A percentile compares a stretch with the other conserved stretches of the same genome.
Conservation (phyloP, 2,329 filamentous ascomycete species). For the Phaeosphaeria sp. region DNA sequence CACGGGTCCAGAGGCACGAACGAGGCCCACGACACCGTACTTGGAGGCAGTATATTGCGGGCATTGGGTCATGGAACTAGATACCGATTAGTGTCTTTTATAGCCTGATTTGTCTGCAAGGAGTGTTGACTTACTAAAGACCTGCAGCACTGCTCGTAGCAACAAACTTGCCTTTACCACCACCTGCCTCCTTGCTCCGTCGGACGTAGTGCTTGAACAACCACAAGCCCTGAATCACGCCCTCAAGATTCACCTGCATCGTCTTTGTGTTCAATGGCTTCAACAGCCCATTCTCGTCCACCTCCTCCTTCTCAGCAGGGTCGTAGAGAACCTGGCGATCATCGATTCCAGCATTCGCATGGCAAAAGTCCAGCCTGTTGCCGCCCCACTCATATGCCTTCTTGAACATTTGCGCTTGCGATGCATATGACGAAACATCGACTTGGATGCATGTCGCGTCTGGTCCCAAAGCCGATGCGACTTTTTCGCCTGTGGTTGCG, state of each 20-base stretch:
- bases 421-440: slow-evolving; percentile 50
- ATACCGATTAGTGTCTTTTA: not conserved
- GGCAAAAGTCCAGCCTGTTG: slow-evolving; percentile 51
- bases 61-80: slow-evolving; percentile 36
- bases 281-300: slow-evolving; percentile 46
- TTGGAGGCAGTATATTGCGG: slow-evolving; percentile 54
- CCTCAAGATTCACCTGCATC: slow-evolving; percentile 51
- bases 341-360: slow-evolving; percentile 54
- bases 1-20: slow-evolving; percentile 42
- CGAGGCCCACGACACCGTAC: slow-evolving; percentile 51
- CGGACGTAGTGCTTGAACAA: slow-evolving; percentile 52
- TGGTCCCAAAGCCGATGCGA: slow-evolving; percentile 36
- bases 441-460: slow-evolving; percentile 46
- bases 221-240: slow-evolving; percentile 52
- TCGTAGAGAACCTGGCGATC: slow-evolving; percentile 50
- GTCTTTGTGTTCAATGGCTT: slow-evolving; percentile 48
- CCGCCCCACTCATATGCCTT: slow-evolving; percentile 52
- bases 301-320: slow-evolving; percentile 29
- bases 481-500: slow-evolving; percentile 28
- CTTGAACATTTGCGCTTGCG: slow-evolving; percentile 50
- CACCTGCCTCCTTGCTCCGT: slow-evolving; percentile 44
- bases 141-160: slow-evolving; percentile 49
- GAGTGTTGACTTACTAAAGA: slow-evolving; percentile 38
- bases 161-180: slow-evolving; percentile 47
- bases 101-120: not conserved